Percentiles rank a stretch among this genome's conserved stretches.
Evolutionary conservation across 179 eudicot genomes (phyloP).

Genomic region (Gypsophila paniculata): DNA sequence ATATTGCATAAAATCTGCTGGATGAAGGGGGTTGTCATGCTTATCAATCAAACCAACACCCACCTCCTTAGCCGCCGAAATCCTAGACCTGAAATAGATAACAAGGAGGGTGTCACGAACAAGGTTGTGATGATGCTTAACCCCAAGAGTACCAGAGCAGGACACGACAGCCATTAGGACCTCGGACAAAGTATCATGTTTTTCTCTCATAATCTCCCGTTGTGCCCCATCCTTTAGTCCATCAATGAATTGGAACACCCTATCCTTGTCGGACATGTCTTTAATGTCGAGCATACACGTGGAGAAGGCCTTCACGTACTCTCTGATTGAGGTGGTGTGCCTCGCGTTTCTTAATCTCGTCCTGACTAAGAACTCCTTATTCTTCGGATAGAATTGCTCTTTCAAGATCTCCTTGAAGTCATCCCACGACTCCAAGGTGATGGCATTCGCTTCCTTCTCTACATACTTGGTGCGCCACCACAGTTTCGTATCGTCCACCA

Average conservation of each 20-base stretch:
- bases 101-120: no score
- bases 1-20: no score
- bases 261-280: neutral
- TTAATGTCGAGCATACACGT: neutral
- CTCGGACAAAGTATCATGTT: no score
- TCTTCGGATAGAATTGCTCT: no score
- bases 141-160: no score
- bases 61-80: no score
- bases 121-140: no score
- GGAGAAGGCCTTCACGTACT: neutral
- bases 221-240: neutral
- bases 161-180: neutral
- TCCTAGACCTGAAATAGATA: no score
- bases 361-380: neutral
- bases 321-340: neutral
- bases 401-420: neutral
- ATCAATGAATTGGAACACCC: neutral
- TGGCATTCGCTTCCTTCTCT: neutral
- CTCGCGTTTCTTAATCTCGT: neutral
- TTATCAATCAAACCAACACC: no score
- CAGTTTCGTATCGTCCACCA: neutral
- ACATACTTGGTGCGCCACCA: constrained; percentile 8
- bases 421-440: neutral
- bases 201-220: neutral
- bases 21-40: no score